phyloP scores from a whole-genome alignment of 768 basidiomycete genomes.

The Chalciporus chontae region DNA sequence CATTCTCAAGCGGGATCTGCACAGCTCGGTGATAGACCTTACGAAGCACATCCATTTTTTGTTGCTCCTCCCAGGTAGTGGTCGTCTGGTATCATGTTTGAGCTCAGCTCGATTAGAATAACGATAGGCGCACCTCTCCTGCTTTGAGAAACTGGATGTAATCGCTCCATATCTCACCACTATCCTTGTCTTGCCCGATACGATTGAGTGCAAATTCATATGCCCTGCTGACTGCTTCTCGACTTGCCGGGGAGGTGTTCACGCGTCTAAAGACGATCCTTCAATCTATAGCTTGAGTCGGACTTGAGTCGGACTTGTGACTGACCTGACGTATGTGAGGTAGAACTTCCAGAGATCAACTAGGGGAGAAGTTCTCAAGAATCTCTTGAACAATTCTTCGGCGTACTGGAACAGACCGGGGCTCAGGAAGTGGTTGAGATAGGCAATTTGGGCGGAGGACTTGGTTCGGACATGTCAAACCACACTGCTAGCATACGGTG shows the following conservation, averaged over 20 bases:
- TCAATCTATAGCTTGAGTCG: slow-evolving; percentile 7
- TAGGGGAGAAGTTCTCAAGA: slow-evolving; percentile 78
- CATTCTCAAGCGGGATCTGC: slow-evolving; percentile 90
- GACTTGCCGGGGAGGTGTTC: slow-evolving; percentile 61
- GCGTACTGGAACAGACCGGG: slow-evolving; percentile 68
- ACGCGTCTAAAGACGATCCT: slow-evolving; percentile 48
- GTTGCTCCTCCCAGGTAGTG: slow-evolving; percentile 93
- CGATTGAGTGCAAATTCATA: slow-evolving; percentile 92
- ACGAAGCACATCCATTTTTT: slow-evolving; percentile 90
- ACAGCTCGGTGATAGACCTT: slow-evolving; percentile 93
- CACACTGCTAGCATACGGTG: slow-evolving; percentile 22
- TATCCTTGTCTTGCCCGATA: slow-evolving; percentile 89
- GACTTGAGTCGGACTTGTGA: slow-evolving; percentile 19
- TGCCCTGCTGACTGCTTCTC: slow-evolving; percentile 79
- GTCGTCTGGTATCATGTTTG: slow-evolving; percentile 41
- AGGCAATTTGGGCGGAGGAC: slow-evolving; percentile 82
- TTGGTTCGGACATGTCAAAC: slow-evolving; percentile 34
- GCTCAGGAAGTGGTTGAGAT: slow-evolving; percentile 73
- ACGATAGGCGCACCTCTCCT: slow-evolving; percentile 55
- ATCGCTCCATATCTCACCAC: slow-evolving; percentile 90
- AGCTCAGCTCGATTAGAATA: slow-evolving; percentile 3
- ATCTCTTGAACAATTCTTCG: slow-evolving; percentile 86
- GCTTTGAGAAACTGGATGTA: slow-evolving; percentile 87
- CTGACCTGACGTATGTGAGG: slow-evolving; percentile 86
- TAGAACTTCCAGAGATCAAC: slow-evolving; percentile 94